These are phyloP conservation scores for Ogataea paraovalis DNA, from an alignment of 805 yeast species.

Conservation along the genomic window DNA sequence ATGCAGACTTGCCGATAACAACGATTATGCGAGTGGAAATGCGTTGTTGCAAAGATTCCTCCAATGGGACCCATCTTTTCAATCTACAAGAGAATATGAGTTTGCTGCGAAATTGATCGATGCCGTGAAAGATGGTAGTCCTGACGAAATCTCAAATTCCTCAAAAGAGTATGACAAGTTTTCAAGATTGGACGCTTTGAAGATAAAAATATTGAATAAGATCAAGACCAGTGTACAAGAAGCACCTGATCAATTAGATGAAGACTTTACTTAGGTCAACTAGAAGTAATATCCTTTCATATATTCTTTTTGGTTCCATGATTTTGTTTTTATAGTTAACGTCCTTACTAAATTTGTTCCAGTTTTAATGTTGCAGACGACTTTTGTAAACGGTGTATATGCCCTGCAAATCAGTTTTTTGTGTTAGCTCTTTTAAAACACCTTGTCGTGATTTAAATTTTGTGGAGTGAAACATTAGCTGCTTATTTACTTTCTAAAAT, in stretches of 20 bases:
- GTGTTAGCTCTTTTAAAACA: too few species aligned
- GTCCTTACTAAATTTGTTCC: neutral
- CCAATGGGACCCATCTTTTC: conserved; percentile 73
- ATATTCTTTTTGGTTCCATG: neutral
- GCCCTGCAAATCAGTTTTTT: too few species aligned
- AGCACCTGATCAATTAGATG: conserved; percentile 32
- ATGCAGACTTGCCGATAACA: conserved; percentile 71
- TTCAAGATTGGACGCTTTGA: conserved; percentile 85
- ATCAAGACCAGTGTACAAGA: conserved; percentile 52
- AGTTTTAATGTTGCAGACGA: neutral
- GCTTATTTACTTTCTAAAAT: neutral
- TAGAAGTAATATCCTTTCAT: neutral
- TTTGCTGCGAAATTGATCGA: conserved; percentile 63
- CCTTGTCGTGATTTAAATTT: too few species aligned
- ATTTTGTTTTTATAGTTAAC: neutral
- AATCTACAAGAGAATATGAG: conserved; percentile 69
- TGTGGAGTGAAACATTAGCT: too few species aligned
- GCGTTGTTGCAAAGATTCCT: conserved; percentile 61
- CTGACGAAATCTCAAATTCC: conserved; percentile 67
- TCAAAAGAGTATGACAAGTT: conserved; percentile 85
- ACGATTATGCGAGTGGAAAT: conserved; percentile 82
- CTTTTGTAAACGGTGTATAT: too few species aligned
- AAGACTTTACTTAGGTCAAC: conserved; percentile 30
- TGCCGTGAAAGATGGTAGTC: conserved; percentile 76
- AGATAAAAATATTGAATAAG: conserved; percentile 75